phyloP scores from a whole-genome alignment of 331 rosid genomes.

The Acacia pycnantha region DNA sequence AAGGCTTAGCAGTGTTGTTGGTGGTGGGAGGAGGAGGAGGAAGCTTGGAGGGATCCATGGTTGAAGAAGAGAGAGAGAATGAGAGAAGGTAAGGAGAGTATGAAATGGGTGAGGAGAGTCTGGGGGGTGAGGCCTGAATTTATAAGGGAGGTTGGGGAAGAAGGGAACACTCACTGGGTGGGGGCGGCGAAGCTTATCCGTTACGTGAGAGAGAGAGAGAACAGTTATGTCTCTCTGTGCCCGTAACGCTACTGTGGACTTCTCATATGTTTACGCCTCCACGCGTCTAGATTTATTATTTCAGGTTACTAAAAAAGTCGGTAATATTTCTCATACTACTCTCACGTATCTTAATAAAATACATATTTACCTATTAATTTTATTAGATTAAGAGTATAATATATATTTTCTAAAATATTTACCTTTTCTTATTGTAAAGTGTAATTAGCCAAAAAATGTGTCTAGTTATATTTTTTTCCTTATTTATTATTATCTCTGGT shows the following conservation, averaged over 20 bases:
- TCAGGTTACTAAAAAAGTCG: no score
- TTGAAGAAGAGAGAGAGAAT: neutral
- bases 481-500: no score
- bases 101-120: neutral
- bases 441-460: no score
- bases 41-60: slow-evolving; percentile 38
- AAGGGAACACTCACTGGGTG: neutral
- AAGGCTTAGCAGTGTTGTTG: slow-evolving; percentile 16
- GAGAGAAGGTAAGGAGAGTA: neutral
- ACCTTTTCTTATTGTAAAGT: no score
- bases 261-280: neutral
- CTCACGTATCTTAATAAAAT: no score
- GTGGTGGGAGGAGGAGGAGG: neutral
- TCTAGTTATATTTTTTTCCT: no score
- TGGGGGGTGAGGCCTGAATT: neutral
- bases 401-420: no score
- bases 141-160: neutral
- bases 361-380: no score
- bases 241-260: neutral
- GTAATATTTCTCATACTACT: no score
- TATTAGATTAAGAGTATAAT: no score
- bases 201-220: neutral
- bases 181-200: neutral
- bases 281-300: no score
- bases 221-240: neutral